phyloP scores from a whole-genome alignment of 768 basidiomycete genomes.

The Kwoniella newhampshirensis region DNA sequence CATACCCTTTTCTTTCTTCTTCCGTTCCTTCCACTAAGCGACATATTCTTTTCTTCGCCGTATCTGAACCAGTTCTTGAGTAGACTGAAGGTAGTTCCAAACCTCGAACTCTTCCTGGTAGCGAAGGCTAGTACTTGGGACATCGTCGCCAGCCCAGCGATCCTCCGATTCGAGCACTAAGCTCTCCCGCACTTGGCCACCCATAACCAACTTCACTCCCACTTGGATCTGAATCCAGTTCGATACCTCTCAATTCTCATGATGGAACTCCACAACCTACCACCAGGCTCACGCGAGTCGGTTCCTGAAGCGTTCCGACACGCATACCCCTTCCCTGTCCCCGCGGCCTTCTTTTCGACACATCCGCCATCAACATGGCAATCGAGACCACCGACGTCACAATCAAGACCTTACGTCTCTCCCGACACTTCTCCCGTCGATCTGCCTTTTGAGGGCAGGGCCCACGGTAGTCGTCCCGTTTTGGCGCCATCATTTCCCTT shows the following conservation, averaged over 20 bases:
- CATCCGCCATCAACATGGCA: slow-evolving; percentile 2
- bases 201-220: slow-evolving; percentile 3
- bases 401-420: slow-evolving; percentile 16
- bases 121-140: too few relatives aligned
- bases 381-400: slow-evolving; percentile 5
- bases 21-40: too few relatives aligned
- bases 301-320: slow-evolving; percentile 1
- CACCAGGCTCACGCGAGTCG: slow-evolving; percentile 11
- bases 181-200: too few relatives aligned
- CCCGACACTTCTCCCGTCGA: slow-evolving; percentile 14
- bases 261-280: neutral
- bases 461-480: neutral
- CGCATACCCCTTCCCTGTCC: neutral
- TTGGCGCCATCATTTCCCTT: neutral
- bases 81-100: too few relatives aligned
- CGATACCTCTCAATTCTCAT: neutral
- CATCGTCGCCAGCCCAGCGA: too few relatives aligned
- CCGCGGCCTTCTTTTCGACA: slow-evolving; percentile 1
- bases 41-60: too few relatives aligned
- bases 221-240: neutral
- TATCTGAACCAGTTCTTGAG: too few relatives aligned
- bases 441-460: neutral
- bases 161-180: too few relatives aligned
- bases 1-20: too few relatives aligned
- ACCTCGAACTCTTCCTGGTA: too few relatives aligned